These are phyloP conservation scores for Rubia yunnanensis DNA, from an alignment of 257 asterid genomes.

Conservation along the genomic window DNA sequence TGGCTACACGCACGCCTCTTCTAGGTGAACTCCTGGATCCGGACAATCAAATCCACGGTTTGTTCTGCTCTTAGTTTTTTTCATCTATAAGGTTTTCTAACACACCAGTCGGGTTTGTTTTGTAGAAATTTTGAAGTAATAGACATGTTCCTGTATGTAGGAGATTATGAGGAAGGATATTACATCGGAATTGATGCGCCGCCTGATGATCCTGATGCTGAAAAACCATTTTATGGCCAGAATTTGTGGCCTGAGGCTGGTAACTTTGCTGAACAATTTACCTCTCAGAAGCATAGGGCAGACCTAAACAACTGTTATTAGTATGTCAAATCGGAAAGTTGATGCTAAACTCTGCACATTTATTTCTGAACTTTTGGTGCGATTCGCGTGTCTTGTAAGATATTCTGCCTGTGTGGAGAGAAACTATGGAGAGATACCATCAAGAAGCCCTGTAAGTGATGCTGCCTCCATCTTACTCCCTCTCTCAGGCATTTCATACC, in stretches of 20 bases:
- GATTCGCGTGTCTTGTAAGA: constrained; percentile 23
- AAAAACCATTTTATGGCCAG: constrained; percentile 61
- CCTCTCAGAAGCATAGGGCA: constrained; percentile 2
- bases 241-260: constrained; percentile 77
- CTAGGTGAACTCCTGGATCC: constrained; percentile 71
- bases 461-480: constrained; percentile 10
- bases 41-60: constrained; percentile 61
- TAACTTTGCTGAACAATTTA: constrained; percentile 12
- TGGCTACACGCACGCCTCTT: constrained; percentile 85
- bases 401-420: constrained; percentile 72
- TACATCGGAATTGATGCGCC: constrained; percentile 71
- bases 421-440: constrained; percentile 81
- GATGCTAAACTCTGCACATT: not conserved
- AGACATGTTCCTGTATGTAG: constrained; percentile 32
- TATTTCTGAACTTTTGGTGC: not conserved
- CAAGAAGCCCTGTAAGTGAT: constrained; percentile 64
- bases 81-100: too few species aligned
- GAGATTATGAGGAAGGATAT: constrained; percentile 93
- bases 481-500: too few species aligned
- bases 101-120: too few species aligned
- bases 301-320: constrained; percentile 1
- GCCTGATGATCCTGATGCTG: constrained; percentile 52
- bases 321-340: not conserved
- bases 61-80: constrained; percentile 6
- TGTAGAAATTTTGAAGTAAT: too few species aligned